Conservation (phyloP, 2,329 filamentous ascomycete species). For the Cladosporium sphaerospermum region DNA sequence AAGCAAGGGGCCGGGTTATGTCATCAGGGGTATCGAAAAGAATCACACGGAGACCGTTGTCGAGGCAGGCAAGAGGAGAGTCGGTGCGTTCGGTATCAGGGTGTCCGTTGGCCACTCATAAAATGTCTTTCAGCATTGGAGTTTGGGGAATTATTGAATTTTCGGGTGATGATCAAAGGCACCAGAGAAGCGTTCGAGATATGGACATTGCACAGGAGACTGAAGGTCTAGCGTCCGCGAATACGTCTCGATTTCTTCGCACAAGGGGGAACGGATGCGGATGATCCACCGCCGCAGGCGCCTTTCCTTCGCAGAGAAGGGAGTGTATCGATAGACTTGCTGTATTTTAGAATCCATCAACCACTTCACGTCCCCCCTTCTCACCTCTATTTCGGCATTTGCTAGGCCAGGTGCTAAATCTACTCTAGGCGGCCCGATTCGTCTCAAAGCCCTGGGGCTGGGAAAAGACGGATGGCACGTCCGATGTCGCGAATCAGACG, state of each 20-base stretch:
- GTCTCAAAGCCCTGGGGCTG: no score
- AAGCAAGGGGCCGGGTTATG: slow-evolving; percentile 22
- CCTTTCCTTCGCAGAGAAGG: not conserved
- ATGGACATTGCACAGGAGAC: not conserved
- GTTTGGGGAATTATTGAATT: slow-evolving; percentile 4
- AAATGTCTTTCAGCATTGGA: slow-evolving; percentile 11
- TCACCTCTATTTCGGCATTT: no score
- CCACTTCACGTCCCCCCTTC: not conserved
- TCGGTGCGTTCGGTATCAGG: slow-evolving; percentile 27
- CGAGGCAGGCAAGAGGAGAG: slow-evolving; percentile 26
- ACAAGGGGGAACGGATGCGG: not conserved
- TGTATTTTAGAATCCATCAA: slow-evolving; percentile 1
- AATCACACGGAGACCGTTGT: slow-evolving; percentile 21
- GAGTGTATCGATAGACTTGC: slow-evolving; percentile 2
- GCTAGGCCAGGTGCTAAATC: no score
- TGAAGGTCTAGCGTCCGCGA: not conserved
- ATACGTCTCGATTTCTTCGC: not conserved
- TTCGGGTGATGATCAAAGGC: not conserved
- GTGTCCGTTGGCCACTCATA: slow-evolving; percentile 24
- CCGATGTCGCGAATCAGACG: no score
- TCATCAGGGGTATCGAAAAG: slow-evolving; percentile 25
- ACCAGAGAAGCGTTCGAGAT: not conserved
- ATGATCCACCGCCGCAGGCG: not conserved
- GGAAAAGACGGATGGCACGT: no score
- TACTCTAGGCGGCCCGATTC: no score